Base-by-base conservation (phyloP, 1,139 yeast genomes). In the Nakaseomyces nivariensis region DNA sequence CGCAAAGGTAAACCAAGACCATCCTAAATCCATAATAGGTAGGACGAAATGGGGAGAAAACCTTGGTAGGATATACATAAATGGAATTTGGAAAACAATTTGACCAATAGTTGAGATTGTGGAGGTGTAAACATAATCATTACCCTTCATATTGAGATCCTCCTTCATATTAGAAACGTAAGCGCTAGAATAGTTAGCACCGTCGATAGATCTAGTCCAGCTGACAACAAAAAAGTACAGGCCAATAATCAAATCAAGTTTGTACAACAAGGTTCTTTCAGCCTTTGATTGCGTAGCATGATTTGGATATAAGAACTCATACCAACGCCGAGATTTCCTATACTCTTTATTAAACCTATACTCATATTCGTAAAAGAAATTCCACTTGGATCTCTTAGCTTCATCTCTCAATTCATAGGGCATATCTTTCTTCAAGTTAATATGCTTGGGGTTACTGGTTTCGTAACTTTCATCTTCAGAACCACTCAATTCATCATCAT, bases 171-270 rank as follows among this genome's bases (percentile, higher is more conserved):
- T 82, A 13, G 83, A 76, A 45, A 82, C 80, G 61, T 83, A 83
- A n/a, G 88, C 88, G 60, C 79, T 80, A 49, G 78, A 76, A 48
- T 79, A 68, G 59, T 67, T 68, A 43, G 80, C 72, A 52, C 76
- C 76, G 62, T 83, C 89, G 48, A 84, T 68, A 51, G 79, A 80
- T 60, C 83, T 82, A 48, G 80, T 81, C 85, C 86, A 84, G 64
- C 81, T 82, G 24, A 82, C 78, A 67, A 80, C 67, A 57, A 82
- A 71, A 33, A 84, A 74, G 62, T 79, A 82, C 37, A 79, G 66
- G 4, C 84, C 76, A 54, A 84, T 69, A 43, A 81, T 60, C 11
- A 82, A 51, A 59, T 84, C 94, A 47, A 84, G 66, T 61, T 85
- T 85, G 62, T 76, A 64, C 47, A 85, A 70, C 48, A 84, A 69